A percentile compares a stretch with the other conserved stretches of the same genome.
These are phyloP conservation scores for Fraxinus albicans DNA, from an alignment of 305 asterid species.

Conservation along the genomic window DNA sequence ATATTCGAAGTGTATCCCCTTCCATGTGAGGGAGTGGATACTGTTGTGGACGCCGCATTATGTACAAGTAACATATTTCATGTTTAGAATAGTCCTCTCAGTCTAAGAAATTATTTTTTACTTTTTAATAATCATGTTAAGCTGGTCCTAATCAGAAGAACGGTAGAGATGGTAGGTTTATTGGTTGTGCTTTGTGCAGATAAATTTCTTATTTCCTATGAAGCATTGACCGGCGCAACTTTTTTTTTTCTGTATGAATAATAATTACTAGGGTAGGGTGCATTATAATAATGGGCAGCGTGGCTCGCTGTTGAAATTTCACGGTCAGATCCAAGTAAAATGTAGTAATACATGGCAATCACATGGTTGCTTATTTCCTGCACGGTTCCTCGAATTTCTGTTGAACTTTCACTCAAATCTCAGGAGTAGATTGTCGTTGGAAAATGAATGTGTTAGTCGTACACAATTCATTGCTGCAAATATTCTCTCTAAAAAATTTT, in stretches of 20 bases:
- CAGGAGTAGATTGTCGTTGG: slow-evolving; percentile 51
- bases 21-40: too few species aligned
- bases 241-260: background rate
- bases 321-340: slow-evolving; percentile 27
- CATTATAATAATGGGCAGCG: background rate
- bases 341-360: slow-evolving; percentile 19
- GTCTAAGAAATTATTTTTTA: too few species aligned
- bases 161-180: background rate
- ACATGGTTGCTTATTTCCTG: slow-evolving; percentile 54
- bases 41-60: too few species aligned
- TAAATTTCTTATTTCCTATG: background rate
- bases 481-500: background rate
- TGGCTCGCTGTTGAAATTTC: background rate
- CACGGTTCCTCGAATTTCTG: slow-evolving; percentile 49
- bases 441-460: background rate
- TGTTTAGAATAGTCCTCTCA: too few species aligned
- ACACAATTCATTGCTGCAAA: background rate
- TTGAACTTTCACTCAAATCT: slow-evolving; percentile 35
- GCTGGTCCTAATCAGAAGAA: background rate
- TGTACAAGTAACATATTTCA: too few species aligned
- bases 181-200: background rate
- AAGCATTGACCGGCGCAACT: background rate
- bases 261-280: background rate
- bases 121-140: background rate
- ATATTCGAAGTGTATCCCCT: too few species aligned